A percentile compares a stretch with the other conserved stretches of the same genome.
Evolutionary conservation across 768 basidiomycete genomes (phyloP).

Genomic region (Tephrocybe sp.): DNA sequence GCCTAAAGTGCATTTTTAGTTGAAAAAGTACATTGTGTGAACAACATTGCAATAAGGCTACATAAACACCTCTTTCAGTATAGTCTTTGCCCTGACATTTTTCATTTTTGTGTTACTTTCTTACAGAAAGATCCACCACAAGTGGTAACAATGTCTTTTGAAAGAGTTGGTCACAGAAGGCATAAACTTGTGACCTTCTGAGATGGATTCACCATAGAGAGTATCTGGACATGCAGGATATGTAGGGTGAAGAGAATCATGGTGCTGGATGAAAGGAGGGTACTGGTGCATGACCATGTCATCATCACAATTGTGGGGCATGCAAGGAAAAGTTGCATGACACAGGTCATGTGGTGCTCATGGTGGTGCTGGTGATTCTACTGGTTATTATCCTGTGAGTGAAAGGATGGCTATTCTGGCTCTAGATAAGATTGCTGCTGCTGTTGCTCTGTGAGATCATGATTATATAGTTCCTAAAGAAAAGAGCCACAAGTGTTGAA

Average conservation of each 20-base stretch:
- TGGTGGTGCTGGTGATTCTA: slow-evolving; percentile 31
- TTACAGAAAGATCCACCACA: too few species aligned
- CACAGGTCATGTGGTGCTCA: slow-evolving; percentile 49
- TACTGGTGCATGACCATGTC: slow-evolving; percentile 35
- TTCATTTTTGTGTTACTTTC: too few species aligned
- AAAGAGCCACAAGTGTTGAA: slow-evolving; percentile 45
- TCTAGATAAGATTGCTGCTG: slow-evolving; percentile 31
- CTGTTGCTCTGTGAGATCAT: slow-evolving; percentile 43
- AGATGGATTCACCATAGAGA: slow-evolving; percentile 31
- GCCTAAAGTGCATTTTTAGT: too few species aligned
- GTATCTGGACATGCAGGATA: slow-evolving; percentile 31
- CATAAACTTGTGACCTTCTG: slow-evolving; percentile 34
- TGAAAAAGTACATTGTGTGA: too few species aligned
- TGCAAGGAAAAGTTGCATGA: slow-evolving; percentile 76
- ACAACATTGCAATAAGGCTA: too few species aligned
- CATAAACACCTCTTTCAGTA: too few species aligned
- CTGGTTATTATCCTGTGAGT: slow-evolving; percentile 30
- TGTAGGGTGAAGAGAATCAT: too few species aligned
- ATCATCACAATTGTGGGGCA: slow-evolving; percentile 66
- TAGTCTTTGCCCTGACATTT: too few species aligned
- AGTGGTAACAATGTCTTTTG: slow-evolving; percentile 45
- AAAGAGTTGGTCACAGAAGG: slow-evolving; percentile 36
- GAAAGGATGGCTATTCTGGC: slow-evolving; percentile 24
- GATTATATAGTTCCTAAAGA: slow-evolving; percentile 71
- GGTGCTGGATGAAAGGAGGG: slow-evolving; percentile 39